Percentiles rank a stretch among this genome's conserved stretches.
Evolutionary conservation across 164 flowering plant species (phyloP).

Genomic region (Vitis cinerea): DNA sequence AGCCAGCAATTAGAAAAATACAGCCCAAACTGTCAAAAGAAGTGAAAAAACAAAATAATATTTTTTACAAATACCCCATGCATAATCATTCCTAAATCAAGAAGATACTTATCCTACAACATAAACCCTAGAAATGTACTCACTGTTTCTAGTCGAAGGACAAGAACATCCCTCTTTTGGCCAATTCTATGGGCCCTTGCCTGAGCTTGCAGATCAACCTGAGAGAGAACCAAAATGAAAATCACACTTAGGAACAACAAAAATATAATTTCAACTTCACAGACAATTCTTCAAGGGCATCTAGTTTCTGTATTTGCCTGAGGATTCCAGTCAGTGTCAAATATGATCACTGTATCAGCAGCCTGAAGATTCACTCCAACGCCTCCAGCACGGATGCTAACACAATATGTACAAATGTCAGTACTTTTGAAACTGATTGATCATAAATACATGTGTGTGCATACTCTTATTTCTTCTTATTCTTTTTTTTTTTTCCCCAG

Average conservation of each 20-base stretch:
- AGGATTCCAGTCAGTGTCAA: constrained; percentile 99
- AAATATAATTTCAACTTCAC: background rate
- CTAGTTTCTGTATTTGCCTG: constrained; percentile 55
- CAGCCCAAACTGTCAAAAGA: too few relatives aligned
- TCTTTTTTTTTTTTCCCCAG: too few relatives aligned
- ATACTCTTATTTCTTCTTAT: too few relatives aligned
- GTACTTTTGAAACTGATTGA: background rate
- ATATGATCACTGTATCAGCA: constrained; percentile 97
- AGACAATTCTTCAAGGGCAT: background rate
- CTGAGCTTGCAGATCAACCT: constrained; percentile 99
- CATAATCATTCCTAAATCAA: background rate
- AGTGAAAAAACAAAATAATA: too few relatives aligned
- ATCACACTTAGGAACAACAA: constrained; percentile 10
- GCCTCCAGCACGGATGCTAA: constrained; percentile 97
- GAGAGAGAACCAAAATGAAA: constrained; percentile 7
- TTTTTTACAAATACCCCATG: too few relatives aligned
- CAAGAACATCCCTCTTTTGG: constrained; percentile 98
- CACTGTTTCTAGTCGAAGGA: constrained; percentile 95
- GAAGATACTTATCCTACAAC: background rate
- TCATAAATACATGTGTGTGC: background rate
- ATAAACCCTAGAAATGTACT: constrained; percentile 2
- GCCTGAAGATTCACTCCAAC: constrained; percentile 99
- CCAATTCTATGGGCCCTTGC: constrained; percentile 99
- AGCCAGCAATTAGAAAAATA: too few relatives aligned
- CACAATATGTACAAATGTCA: constrained; percentile 19